phyloP scores from a whole-genome alignment of 1,284 basidiomycete species.

The Ustilago tritici region DNA sequence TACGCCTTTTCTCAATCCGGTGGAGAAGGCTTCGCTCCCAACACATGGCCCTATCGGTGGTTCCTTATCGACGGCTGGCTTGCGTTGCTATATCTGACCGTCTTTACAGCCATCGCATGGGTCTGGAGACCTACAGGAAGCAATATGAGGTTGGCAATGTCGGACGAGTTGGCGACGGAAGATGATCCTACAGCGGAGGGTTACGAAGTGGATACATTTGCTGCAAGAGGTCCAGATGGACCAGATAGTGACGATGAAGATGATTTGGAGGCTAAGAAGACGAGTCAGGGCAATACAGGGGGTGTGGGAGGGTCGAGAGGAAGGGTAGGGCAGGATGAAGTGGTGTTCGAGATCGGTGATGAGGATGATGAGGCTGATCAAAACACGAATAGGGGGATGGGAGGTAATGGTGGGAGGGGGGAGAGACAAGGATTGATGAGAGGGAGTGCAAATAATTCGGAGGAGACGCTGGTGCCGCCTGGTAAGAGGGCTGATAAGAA shows the following conservation, averaged over 20 bases:
- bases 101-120: conserved; percentile 85
- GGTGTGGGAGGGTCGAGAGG: neutral
- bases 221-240: conserved; percentile 32
- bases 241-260: conserved; percentile 56
- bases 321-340: conserved; percentile 30
- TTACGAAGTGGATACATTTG: conserved; percentile 80
- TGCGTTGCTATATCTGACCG: conserved; percentile 74
- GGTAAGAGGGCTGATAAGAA: conserved; percentile 37
- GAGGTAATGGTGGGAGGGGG: conserved; percentile 4
- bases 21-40: conserved; percentile 91
- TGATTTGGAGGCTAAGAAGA: conserved; percentile 37
- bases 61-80: conserved; percentile 97
- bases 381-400: neutral
- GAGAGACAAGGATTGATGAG: conserved; percentile 51
- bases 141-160: conserved; percentile 78
- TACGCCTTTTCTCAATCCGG: conserved; percentile 89
- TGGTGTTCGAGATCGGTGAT: conserved; percentile 63
- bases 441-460: conserved; percentile 29
- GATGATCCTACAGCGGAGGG: conserved; percentile 84
- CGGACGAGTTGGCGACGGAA: conserved; percentile 76
- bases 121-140: conserved; percentile 93
- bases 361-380: conserved; percentile 54
- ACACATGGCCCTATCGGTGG: conserved; percentile 94
- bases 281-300: conserved; percentile 16
- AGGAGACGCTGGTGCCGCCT: conserved; percentile 54